Base-by-base conservation (phyloP, 192 early-diverging fungal genomes). In the Linnemannia elongata region DNA sequence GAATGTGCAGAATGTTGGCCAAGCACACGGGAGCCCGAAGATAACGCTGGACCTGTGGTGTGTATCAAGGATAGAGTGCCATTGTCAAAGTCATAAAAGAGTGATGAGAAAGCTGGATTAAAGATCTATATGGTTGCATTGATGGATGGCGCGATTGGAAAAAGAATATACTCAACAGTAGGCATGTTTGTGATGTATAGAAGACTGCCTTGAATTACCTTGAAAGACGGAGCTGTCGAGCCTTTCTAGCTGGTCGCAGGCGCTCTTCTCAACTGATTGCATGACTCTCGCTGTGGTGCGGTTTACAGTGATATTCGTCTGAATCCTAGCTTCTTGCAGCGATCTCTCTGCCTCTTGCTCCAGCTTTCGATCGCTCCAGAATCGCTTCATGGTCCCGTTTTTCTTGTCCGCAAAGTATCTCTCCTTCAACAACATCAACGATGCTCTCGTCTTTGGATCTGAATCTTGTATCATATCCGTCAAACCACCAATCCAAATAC, bases 221-320 rank as follows among this genome's bases (percentile, higher is more conserved):
- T n/a, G 1, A 54, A 13, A 70, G 38, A 78, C 36, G 22, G 77
- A 72, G 36, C 5, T 35, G 27, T 79, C 69, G 15, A 72, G n/a
- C 47, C 24, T 57, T 27, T 72, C 36, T 3, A 79, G 77, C 41
- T 79, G 33, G 69, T 17, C 1, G 57, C 20, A 6, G 49, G 52
- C 69, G 6, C 57, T 41, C 38, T 72, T 79, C 38, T 71, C 77
- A 6, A 38, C 49, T 69, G 77, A 79, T 4, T 44, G 69, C 49
- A 79, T 78, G 33, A 78, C 77, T 52, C 77, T 78, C 33, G 77
- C 44, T 52, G 77, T 60, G 22, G 77, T 72, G 49, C 36, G 77
- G 69, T 72, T 79, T 18, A 72, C 77, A 17, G 77, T 72, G 70
- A 79, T 79, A 17, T 18, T 24, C 52, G 69, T 70, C 69, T 72